Evolutionary conservation across 331 rosid species (phyloP).

Genomic region (Saraca asoca): DNA sequence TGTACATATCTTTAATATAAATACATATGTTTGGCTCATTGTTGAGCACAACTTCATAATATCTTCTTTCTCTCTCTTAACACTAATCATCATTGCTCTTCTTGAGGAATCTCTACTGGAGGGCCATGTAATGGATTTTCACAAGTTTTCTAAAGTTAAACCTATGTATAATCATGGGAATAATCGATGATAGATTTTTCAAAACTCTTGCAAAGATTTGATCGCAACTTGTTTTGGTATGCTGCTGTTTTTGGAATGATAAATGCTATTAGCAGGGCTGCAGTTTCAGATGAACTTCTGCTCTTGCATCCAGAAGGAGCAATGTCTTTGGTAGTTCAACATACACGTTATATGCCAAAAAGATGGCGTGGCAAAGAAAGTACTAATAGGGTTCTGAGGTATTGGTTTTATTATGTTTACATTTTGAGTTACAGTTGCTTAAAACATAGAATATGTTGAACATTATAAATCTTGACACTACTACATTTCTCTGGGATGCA

Average conservation of each 20-base stretch:
- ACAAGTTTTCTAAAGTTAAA: constrained; percentile 5
- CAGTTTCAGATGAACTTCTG: constrained; percentile 66
- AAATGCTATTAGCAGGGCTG: constrained; percentile 94
- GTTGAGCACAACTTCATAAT: too few species aligned
- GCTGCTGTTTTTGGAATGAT: constrained; percentile 96
- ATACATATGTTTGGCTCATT: too few species aligned
- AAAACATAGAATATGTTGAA: constrained; percentile 19
- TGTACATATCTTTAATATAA: too few species aligned
- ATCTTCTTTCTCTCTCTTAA: too few species aligned
- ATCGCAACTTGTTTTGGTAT: constrained; percentile 97
- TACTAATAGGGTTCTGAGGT: constrained; percentile 49
- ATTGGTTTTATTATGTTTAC: constrained; percentile 13
- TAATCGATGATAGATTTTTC: neutral
- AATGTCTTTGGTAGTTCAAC: constrained; percentile 89
- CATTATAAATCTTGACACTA: constrained; percentile 33
- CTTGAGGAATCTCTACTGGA: constrained; percentile 94
- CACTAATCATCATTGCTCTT: constrained; percentile 50
- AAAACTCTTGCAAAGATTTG: constrained; percentile 66
- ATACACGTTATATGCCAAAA: constrained; percentile 97
- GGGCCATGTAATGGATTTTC: constrained; percentile 73
- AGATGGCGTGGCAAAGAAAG: constrained; percentile 93
- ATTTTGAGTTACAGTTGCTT: constrained; percentile 13
- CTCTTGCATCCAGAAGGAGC: constrained; percentile 82
- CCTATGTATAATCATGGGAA: neutral
- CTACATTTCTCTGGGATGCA: constrained; percentile 42